These are phyloP conservation scores for Fraxinus xanthoxyloides DNA, from an alignment of 305 asterid species.

Conservation along the genomic window DNA sequence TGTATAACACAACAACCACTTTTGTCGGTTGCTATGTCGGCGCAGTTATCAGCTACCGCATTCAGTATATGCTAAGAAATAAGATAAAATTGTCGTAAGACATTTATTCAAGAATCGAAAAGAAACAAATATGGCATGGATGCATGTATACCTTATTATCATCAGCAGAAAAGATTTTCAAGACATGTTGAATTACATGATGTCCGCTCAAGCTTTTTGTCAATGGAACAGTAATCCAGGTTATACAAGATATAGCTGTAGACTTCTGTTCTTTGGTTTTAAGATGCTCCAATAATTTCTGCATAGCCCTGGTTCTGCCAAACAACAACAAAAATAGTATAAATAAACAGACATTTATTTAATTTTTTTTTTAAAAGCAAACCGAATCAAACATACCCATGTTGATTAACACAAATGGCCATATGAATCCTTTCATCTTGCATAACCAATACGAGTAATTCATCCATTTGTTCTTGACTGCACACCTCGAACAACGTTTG, in stretches of 20 bases:
- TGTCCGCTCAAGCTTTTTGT: slow-evolving; percentile 30
- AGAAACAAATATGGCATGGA: neutral
- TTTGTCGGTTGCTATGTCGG: slow-evolving; percentile 34
- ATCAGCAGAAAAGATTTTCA: slow-evolving; percentile 19
- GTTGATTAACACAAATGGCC: slow-evolving; percentile 18
- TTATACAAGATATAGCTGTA: slow-evolving; percentile 13
- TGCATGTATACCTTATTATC: slow-evolving; percentile 26
- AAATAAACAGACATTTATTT: neutral
- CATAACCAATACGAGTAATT: slow-evolving; percentile 15
- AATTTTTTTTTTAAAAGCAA: too few relatives aligned
- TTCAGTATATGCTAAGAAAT: slow-evolving; percentile 24
- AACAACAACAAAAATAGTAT: neutral
- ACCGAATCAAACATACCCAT: slow-evolving; percentile 24
- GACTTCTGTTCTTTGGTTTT: neutral
- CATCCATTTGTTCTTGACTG: slow-evolving; percentile 36
- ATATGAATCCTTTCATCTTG: slow-evolving; percentile 10
- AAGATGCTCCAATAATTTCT: neutral
- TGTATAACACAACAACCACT: slow-evolving; percentile 42
- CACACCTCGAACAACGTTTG: slow-evolving; percentile 45
- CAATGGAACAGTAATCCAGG: slow-evolving; percentile 24
- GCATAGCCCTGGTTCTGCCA: neutral
- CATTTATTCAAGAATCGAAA: neutral
- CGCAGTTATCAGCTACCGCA: slow-evolving; percentile 31
- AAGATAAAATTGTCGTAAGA: neutral
- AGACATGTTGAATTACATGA: slow-evolving; percentile 30